These are phyloP conservation scores for Boletus pseudo-olivaceus DNA, from an alignment of 768 basidiomycete genomes.

Conservation along the genomic window DNA sequence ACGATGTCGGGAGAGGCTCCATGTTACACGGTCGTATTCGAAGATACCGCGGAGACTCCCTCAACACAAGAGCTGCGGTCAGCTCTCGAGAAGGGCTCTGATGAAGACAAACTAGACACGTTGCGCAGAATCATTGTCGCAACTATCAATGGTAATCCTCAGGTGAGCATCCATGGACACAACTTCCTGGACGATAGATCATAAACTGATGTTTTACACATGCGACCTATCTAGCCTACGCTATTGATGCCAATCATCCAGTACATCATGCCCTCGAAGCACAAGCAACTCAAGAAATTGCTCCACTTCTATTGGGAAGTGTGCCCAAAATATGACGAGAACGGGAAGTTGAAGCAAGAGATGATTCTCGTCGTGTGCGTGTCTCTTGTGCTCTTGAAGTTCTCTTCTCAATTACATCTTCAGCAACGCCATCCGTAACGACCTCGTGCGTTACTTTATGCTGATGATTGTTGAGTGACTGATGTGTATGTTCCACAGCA, in stretches of 20 bases:
- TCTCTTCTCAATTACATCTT: constrained; percentile 7
- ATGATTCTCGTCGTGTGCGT: constrained; percentile 98
- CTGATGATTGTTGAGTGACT: background rate
- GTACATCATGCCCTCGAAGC: constrained; percentile 92
- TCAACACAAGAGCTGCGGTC: constrained; percentile 79
- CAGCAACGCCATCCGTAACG: constrained; percentile 96
- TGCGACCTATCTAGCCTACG: constrained; percentile 53
- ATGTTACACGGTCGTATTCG: constrained; percentile 78
- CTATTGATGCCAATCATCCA: constrained; percentile 98
- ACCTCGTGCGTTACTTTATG: constrained; percentile 61
- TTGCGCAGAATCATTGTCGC: constrained; percentile 90
- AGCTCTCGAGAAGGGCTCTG: constrained; percentile 89
- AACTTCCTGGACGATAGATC: background rate
- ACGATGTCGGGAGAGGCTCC: constrained; percentile 49
- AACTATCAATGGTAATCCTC: constrained; percentile 91
- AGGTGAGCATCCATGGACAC: constrained; percentile 48
- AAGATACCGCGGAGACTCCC: constrained; percentile 69
- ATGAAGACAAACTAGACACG: constrained; percentile 95
- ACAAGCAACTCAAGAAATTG: constrained; percentile 96
- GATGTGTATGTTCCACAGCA: constrained; percentile 49
- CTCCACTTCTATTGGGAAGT: constrained; percentile 97
- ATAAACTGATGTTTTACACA: background rate
- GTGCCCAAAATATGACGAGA: constrained; percentile 96
- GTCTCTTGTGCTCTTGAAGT: background rate
- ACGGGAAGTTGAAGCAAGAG: constrained; percentile 97